Evolutionary conservation across 352 stramenopile genomes (phyloP), one percentile per base, ranked within the genome.

Genomic region (Globisporangium irregulare): DNA sequence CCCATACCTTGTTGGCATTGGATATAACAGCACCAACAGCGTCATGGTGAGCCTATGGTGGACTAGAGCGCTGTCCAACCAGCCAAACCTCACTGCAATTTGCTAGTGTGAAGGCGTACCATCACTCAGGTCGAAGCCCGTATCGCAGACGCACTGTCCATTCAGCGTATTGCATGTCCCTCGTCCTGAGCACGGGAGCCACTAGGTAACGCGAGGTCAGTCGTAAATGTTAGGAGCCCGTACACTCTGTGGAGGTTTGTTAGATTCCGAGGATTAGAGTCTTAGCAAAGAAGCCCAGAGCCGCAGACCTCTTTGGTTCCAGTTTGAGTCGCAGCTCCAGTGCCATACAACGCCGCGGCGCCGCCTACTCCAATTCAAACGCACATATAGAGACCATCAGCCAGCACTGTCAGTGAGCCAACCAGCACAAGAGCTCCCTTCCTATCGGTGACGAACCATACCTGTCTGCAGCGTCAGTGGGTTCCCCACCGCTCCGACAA

Each of bases 301-400:
- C 9, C 8, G 25, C 56, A 48, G 50, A 89, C 84, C 81, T 91
- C 81, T 76, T 90, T 92, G 6, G 77, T 89, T 38, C 81, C 83
- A n/a, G 58, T 66, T 25, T 71, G 64, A 14, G 85, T 93, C 3
- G 62, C 56, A 43, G 57, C 60, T 25, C 38, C 59, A 10, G 68
- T 59, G 25, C 84, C 82, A 60, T 82, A 86, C 18, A 58, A 18
- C 1, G 78, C 78, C 34, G 50, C n/a, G 6, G 54, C 32, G 56
- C 81, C 84, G 51, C 76, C 83, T 78, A 43, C 18, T 5, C 5
- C 14, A 50, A 43, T 14, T 2, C 36, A 62, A 24, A 15, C 36
- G 1, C 20, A 34, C 24, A 22, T 27, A 43, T 0, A 15, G 36
- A 15, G 10, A 43, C 36, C 36, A 43, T 4, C 51, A 18, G 20